phyloP scores from a whole-genome alignment of 768 basidiomycete genomes.

The Mycena maculata region DNA sequence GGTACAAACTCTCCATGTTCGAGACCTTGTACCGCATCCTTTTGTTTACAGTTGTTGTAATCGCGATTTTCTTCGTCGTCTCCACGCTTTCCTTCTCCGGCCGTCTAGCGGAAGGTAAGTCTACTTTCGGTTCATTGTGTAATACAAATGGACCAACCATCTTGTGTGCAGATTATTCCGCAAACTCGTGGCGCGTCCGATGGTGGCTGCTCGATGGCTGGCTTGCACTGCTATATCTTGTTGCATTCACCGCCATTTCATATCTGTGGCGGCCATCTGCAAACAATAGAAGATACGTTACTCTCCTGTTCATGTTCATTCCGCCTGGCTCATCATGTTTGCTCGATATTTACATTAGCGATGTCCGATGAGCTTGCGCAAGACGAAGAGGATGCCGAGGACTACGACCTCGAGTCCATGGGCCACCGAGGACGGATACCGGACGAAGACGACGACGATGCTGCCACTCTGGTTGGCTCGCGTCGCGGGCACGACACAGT shows the following conservation, averaged over 20 bases:
- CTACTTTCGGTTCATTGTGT: conserved; percentile 22
- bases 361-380: conserved; percentile 98
- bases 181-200: conserved; percentile 87
- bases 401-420: conserved; percentile 87
- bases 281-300: conserved; percentile 85
- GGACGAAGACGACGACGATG: conserved; percentile 76
- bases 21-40: conserved; percentile 87
- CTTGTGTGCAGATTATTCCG: conserved; percentile 79
- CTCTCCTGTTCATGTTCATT: conserved; percentile 16
- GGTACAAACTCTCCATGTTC: conserved; percentile 91
- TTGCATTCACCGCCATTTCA: conserved; percentile 82
- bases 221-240: conserved; percentile 88
- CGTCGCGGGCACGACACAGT: conserved; percentile 60
- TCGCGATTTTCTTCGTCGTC: conserved; percentile 91
- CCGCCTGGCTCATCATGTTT: conserved; percentile 38
- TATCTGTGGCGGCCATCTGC: conserved; percentile 95
- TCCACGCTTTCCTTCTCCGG: conserved; percentile 93
- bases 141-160: background rate
- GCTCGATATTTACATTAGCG: conserved; percentile 72
- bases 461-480: conserved; percentile 77
- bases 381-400: conserved; percentile 93
- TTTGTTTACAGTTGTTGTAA: conserved; percentile 81
- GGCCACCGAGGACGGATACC: conserved; percentile 62
- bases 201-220: conserved; percentile 99
- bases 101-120: conserved; percentile 86